Evolutionary conservation across 73 alveolate genomes (phyloP).

Genomic region (Blepharisma stoltei): DNA sequence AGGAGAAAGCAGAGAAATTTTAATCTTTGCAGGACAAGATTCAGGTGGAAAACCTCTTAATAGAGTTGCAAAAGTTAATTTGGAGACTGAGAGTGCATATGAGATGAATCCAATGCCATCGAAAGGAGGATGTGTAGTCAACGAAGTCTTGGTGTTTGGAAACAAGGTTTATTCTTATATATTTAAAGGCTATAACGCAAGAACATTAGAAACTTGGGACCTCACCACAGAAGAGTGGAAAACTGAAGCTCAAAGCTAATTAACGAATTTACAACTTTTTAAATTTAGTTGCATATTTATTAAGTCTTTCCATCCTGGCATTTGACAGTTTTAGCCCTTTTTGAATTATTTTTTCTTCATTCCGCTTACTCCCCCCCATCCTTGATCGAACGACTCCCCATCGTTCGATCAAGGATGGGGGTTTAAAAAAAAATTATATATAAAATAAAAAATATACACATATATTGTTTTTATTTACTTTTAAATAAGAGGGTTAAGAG

Average conservation of each 20-base stretch:
- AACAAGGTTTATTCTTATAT: constrained; percentile 11
- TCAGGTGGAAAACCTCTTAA: neutral
- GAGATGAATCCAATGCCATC: neutral
- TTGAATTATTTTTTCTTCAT: no score
- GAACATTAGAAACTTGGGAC: neutral
- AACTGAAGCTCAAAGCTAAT: neutral
- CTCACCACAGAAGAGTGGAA: neutral
- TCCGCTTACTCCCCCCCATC: no score
- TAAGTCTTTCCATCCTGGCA: no score
- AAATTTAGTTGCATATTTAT: no score
- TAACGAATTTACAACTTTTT: no score
- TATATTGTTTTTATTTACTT: no score
- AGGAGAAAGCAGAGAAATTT: neutral
- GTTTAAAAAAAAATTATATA: no score
- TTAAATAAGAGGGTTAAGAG: no score
- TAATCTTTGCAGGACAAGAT: constrained; percentile 33
- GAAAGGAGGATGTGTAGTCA: constrained; percentile 10
- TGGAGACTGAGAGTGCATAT: neutral
- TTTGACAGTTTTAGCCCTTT: no score
- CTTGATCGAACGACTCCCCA: no score
- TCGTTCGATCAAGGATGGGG: no score
- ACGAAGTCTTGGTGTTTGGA: neutral
- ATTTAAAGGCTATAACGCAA: neutral
- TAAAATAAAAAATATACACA: no score
- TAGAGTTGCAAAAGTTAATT: neutral